Conservation (phyloP, 140 eudicot species). For the Oenanthe javanica region DNA sequence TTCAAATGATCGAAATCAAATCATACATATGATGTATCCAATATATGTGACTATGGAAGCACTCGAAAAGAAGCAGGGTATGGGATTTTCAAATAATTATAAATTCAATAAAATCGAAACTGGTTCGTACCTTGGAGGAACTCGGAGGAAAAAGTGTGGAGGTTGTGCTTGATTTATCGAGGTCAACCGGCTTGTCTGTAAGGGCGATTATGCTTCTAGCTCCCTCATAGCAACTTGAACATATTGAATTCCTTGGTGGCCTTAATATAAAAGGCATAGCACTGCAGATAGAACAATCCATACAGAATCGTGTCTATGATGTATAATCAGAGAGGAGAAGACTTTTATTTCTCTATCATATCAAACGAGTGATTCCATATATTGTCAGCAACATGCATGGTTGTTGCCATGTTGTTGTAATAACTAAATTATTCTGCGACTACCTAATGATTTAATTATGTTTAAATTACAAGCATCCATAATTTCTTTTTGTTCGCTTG, state of each 20-base stretch:
- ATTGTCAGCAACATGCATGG: slow-evolving; percentile 6
- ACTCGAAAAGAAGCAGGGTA: background rate
- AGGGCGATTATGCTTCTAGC: slow-evolving; percentile 41
- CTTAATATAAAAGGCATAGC: slow-evolving; percentile 41
- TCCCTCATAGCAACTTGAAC: slow-evolving; percentile 52
- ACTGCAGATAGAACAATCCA: slow-evolving; percentile 54
- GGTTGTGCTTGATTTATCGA: slow-evolving; percentile 17
- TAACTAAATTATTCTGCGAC: background rate
- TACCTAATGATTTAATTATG: background rate
- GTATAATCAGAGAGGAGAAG: background rate
- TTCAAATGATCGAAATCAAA: background rate
- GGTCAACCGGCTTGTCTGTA: slow-evolving; percentile 25
- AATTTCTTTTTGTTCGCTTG: background rate
- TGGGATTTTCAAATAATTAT: background rate
- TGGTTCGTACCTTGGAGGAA: slow-evolving; percentile 34
- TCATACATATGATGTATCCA: no score
- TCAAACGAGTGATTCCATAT: background rate
- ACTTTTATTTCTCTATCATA: background rate
- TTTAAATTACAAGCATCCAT: background rate
- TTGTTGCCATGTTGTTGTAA: no score
- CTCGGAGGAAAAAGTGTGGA: slow-evolving; percentile 11
- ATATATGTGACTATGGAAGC: background rate
- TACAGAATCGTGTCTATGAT: background rate
- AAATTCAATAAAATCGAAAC: background rate
- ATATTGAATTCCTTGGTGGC: slow-evolving; percentile 53